phyloP scores from a whole-genome alignment of 192 early-diverging fungal genomes.

The Coemansia asiatica region DNA sequence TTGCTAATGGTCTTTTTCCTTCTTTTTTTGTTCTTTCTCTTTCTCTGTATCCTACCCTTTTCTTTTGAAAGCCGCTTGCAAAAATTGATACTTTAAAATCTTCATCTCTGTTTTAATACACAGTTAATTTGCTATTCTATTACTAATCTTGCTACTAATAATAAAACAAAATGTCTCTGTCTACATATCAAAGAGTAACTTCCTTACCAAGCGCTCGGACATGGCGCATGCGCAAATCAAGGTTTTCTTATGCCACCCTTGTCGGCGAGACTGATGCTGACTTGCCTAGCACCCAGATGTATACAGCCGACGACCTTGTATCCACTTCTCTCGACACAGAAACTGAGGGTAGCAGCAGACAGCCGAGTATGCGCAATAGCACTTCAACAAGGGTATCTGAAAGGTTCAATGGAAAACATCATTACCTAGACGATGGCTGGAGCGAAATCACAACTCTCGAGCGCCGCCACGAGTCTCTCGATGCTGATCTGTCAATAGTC shows the following conservation, averaged over 20 bases:
- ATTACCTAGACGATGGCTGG: neutral
- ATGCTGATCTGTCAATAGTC: neutral
- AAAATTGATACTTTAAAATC: neutral
- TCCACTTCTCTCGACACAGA: neutral
- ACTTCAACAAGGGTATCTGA: neutral
- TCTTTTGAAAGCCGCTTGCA: neutral
- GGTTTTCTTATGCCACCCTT: slow-evolving; percentile 3
- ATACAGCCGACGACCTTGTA: slow-evolving; percentile 4
- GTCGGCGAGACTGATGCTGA: neutral
- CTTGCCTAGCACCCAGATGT: neutral
- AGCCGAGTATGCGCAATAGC: neutral
- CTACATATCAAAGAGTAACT: neutral
- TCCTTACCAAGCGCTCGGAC: neutral
- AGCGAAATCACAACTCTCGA: neutral
- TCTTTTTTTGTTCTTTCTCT: neutral
- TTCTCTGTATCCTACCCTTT: neutral
- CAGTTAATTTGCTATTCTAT: no score
- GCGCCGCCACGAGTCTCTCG: neutral
- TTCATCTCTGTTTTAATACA: no score
- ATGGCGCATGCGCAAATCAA: slow-evolving; percentile 1
- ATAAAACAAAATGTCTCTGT: neutral
- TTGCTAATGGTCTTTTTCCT: neutral
- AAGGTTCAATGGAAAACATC: neutral
- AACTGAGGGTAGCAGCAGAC: neutral
- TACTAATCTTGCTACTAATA: neutral